phyloP scores from a whole-genome alignment of 176 grass and related monocot species.

The Avena insularis region DNA sequence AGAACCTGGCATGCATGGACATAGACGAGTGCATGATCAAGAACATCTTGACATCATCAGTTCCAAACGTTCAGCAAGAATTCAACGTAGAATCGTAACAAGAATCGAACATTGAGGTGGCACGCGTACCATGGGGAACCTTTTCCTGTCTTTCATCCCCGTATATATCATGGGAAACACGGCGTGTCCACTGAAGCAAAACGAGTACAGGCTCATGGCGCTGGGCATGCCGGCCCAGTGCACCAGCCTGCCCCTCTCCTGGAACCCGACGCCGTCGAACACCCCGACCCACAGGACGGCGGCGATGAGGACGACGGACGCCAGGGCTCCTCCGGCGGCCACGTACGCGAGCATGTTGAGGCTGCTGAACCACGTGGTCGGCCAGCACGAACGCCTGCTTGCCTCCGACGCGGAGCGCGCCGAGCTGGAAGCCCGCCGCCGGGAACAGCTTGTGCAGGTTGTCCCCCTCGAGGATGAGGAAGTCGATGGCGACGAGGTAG shows the following conservation, averaged over 20 bases:
- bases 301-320: conserved; percentile 49
- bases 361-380: conserved; percentile 67
- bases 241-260: conserved; percentile 42
- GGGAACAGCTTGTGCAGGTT: conserved; percentile 66
- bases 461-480: conserved; percentile 66
- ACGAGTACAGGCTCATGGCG: conserved; percentile 65
- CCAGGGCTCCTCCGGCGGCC: conserved; percentile 52
- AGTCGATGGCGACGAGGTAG: conserved; percentile 56
- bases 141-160: conserved; percentile 52
- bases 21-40: not conserved
- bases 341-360: conserved; percentile 62
- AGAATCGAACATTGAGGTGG: not conserved
- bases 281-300: conserved; percentile 53
- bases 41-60: too few species aligned
- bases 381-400: conserved; percentile 65
- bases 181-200: conserved; percentile 72
- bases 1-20: conserved; percentile 28
- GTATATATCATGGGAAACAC: conserved; percentile 72
- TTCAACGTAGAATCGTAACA: not conserved
- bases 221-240: conserved; percentile 56
- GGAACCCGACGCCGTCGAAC: conserved; percentile 63
- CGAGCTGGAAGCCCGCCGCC: conserved; percentile 20
- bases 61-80: not conserved
- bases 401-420: conserved; percentile 20
- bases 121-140: conserved; percentile 51